Conservation (phyloP, 129 eudicot species). For the Saposhnikovia divaricata region DNA sequence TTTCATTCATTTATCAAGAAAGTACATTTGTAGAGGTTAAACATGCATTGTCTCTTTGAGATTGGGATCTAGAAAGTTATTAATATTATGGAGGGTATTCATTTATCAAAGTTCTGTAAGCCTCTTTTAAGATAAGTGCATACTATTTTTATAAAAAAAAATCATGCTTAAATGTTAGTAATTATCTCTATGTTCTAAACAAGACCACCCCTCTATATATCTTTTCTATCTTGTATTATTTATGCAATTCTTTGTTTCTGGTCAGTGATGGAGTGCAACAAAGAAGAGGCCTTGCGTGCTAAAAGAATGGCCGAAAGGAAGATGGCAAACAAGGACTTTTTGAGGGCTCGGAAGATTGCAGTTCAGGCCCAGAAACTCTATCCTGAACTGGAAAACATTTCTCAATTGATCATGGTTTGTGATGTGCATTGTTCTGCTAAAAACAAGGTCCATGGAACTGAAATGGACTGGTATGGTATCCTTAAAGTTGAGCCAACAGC, state of each 20-base stretch:
- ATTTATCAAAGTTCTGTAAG: no score
- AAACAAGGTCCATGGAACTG: conserved; percentile 32
- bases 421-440: conserved; percentile 54
- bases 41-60: no score
- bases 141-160: no score
- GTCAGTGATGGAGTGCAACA: conserved; percentile 51
- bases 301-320: conserved; percentile 43
- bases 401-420: conserved; percentile 48
- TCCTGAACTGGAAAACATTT: conserved; percentile 46
- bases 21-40: no score
- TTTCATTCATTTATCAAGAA: no score
- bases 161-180: no score
- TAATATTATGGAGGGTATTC: no score
- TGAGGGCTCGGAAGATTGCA: conserved; percentile 43
- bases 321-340: conserved; percentile 48
- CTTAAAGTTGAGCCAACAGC: conserved; percentile 38
- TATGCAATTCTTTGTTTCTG: background rate
- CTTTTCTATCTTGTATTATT: no score
- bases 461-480: conserved; percentile 62
- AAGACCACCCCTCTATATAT: no score
- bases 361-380: conserved; percentile 47
- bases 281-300: conserved; percentile 55
- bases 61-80: no score
- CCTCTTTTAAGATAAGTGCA: no score
- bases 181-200: no score